phyloP scores from a whole-genome alignment of 1,284 basidiomycete genomes.

The Sanguinoderma infundibulare region DNA sequence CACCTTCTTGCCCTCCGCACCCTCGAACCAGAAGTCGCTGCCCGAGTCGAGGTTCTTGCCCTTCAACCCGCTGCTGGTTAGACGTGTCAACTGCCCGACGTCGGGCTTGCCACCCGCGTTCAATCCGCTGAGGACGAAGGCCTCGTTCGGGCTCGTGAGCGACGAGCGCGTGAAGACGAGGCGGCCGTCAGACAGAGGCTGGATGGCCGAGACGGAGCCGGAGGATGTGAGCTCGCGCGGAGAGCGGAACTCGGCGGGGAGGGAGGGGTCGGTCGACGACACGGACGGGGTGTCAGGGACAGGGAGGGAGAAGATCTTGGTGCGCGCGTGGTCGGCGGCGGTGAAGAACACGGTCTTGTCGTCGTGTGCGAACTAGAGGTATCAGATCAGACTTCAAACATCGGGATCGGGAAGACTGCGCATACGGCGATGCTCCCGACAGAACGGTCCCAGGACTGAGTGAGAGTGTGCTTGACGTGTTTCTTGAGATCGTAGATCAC shows the following conservation, averaged over 20 bases:
- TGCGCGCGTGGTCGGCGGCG: conserved; percentile 75
- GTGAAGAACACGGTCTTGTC: conserved; percentile 74
- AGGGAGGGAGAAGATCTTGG: conserved; percentile 74
- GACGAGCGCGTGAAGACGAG: conserved; percentile 73
- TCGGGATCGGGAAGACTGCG: background rate
- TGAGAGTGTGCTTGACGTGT: conserved; percentile 70
- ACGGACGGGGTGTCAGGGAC: conserved; percentile 62
- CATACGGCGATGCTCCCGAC: conserved; percentile 63
- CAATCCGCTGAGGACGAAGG: conserved; percentile 62
- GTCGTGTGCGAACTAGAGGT: conserved; percentile 70
- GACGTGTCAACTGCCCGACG: conserved; percentile 59
- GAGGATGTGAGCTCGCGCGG: conserved; percentile 64
- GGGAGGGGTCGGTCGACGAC: conserved; percentile 53
- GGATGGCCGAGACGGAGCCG: conserved; percentile 63
- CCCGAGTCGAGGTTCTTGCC: conserved; percentile 61
- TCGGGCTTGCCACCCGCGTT: conserved; percentile 35
- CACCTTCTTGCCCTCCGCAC: conserved; percentile 70
- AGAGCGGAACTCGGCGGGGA: conserved; percentile 50
- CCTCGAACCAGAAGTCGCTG: conserved; percentile 87
- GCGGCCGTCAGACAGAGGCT: conserved; percentile 59
- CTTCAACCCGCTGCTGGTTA: conserved; percentile 62
- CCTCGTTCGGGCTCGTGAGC: conserved; percentile 75
- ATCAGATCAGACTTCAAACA: background rate
- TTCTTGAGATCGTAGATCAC: conserved; percentile 78
- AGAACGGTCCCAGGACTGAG: conserved; percentile 85